Evolutionary conservation across 768 basidiomycete genomes (phyloP).

Genomic region (Pisolithus sp.): DNA sequence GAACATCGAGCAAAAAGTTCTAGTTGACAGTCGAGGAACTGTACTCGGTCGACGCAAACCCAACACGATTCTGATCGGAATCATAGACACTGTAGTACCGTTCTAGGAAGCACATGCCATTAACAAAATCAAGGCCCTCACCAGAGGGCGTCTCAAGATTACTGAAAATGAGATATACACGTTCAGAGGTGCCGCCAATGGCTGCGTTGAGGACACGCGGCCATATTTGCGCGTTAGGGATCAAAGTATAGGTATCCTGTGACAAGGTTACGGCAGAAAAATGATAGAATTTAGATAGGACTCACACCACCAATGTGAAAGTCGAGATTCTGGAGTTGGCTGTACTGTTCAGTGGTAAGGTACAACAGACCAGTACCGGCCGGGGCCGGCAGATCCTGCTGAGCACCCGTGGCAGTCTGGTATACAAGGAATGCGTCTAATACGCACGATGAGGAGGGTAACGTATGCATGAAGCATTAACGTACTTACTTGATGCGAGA

Average conservation of each 20-base stretch:
- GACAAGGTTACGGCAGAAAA: no score
- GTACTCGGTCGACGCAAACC: slow-evolving; percentile 29
- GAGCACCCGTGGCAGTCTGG: slow-evolving; percentile 38
- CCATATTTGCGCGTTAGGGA: slow-evolving; percentile 38
- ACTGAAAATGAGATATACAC: background rate
- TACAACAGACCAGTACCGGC: slow-evolving; percentile 41
- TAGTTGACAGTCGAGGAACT: slow-evolving; percentile 11
- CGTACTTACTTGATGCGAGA: slow-evolving; percentile 34
- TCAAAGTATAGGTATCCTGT: slow-evolving; percentile 28
- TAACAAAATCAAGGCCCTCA: background rate
- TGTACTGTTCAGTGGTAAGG: slow-evolving; percentile 46
- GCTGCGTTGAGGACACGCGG: slow-evolving; percentile 13
- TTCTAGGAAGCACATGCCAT: background rate
- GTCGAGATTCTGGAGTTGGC: slow-evolving; percentile 45
- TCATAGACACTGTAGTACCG: slow-evolving; percentile 35
- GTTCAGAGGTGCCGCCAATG: background rate
- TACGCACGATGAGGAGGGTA: background rate
- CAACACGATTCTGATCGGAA: slow-evolving; percentile 23
- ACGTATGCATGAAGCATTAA: background rate
- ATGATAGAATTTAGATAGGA: background rate
- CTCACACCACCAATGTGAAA: slow-evolving; percentile 49
- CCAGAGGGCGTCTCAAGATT: background rate
- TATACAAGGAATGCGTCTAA: slow-evolving; percentile 38
- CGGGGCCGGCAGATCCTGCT: slow-evolving; percentile 7
- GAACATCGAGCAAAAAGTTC: no score